phyloP scores from a whole-genome alignment of 2,329 filamentous ascomycete genomes.

The Thermoascus crustaceus region DNA sequence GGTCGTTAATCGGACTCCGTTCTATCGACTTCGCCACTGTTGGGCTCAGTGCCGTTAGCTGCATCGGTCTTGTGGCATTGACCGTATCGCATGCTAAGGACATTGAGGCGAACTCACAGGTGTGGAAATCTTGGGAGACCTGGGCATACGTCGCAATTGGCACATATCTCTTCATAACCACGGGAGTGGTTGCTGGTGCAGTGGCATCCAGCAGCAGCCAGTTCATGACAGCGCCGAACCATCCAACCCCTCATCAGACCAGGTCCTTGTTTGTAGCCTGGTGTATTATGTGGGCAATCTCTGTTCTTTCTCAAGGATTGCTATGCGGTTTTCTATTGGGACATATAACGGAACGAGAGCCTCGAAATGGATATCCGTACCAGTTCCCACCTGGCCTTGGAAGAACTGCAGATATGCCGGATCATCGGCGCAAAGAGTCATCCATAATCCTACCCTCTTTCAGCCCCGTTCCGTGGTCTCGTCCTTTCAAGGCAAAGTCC shows the following conservation, averaged over 20 bases:
- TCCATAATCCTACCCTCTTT: too few relatives aligned
- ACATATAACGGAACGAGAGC: constrained; percentile 7
- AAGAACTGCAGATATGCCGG: constrained; percentile 7
- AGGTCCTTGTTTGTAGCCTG: constrained; percentile 23
- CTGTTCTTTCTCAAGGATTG: constrained; percentile 23
- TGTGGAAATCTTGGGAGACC: constrained; percentile 14
- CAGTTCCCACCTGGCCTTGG: constrained; percentile 19
- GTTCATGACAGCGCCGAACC: constrained; percentile 6
- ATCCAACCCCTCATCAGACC: constrained; percentile 4
- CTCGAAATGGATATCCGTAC: constrained; percentile 15
- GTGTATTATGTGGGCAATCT: constrained; percentile 28
- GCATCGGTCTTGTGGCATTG: constrained; percentile 13
- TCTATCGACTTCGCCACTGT: constrained; percentile 18
- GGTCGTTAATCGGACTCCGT: constrained; percentile 9
- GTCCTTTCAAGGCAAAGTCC: constrained; percentile 6
- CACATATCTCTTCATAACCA: constrained; percentile 19
- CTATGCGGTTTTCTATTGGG: constrained; percentile 23
- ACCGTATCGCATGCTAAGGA: constrained; percentile 15
- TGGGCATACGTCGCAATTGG: constrained; percentile 12
- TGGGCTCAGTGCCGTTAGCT: constrained; percentile 19
- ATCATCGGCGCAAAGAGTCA: constrained; percentile 5
- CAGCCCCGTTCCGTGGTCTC: constrained; percentile 8
- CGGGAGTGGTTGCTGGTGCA: constrained; percentile 19
- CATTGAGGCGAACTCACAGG: constrained; percentile 7
- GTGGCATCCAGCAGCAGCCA: constrained; percentile 16